Evolutionary conservation across 2,329 filamentous ascomycete species (phyloP).

Genomic region (Rutstroemia sydowiana): DNA sequence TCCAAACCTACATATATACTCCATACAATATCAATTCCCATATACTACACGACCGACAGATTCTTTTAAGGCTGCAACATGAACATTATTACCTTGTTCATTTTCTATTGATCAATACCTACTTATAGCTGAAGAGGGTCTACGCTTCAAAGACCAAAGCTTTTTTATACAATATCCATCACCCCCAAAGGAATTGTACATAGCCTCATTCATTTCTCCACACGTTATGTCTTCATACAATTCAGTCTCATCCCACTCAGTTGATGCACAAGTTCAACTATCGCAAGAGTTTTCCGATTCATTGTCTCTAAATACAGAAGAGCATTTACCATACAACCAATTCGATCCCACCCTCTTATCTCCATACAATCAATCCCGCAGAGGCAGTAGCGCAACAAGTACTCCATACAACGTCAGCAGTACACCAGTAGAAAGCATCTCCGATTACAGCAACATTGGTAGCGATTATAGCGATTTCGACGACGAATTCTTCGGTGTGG

Average conservation of each 20-base stretch:
- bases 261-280: constrained; percentile 20
- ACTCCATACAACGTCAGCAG: constrained; percentile 23
- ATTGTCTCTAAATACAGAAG: constrained; percentile 19
- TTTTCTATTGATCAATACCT: constrained; percentile 21
- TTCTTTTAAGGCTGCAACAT: constrained; percentile 28
- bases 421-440: constrained; percentile 25
- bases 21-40: constrained; percentile 8
- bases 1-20: constrained; percentile 1
- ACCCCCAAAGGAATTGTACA: constrained; percentile 14
- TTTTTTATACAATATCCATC: constrained; percentile 16
- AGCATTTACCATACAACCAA: constrained; percentile 16
- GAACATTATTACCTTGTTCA: constrained; percentile 20
- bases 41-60: no score
- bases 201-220: constrained; percentile 24
- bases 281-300: constrained; percentile 21
- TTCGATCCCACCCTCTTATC: constrained; percentile 22
- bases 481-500: constrained; percentile 30
- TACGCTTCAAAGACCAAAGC: constrained; percentile 9
- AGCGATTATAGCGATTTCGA: constrained; percentile 27
- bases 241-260: constrained; percentile 16
- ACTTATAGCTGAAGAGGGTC: constrained; percentile 14
- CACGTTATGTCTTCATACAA: constrained; percentile 28
- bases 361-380: constrained; percentile 24
- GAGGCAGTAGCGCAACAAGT: constrained; percentile 25
- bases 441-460: constrained; percentile 26